phyloP scores from a whole-genome alignment of 2,329 filamentous ascomycete species.

The Monosporascus cannonballus region DNA sequence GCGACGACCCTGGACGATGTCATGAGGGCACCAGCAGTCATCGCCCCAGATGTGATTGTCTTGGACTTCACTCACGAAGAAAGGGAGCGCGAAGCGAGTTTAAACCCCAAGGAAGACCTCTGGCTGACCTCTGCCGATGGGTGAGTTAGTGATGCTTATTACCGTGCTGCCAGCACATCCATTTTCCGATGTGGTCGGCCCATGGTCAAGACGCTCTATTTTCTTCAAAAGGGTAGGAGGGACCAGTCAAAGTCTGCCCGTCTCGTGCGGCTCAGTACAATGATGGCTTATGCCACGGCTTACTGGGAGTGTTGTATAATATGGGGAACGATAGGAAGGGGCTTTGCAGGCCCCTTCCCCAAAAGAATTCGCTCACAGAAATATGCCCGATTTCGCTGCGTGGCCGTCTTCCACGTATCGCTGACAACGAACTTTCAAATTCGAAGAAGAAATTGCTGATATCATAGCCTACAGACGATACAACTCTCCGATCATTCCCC shows the following conservation, averaged over 20 bases:
- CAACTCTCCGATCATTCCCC: conserved; percentile 37
- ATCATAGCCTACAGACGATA: conserved; percentile 31
- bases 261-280: too few species aligned
- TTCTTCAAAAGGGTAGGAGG: neutral
- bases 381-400: too few species aligned
- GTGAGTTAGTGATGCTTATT: conserved; percentile 23
- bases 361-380: too few species aligned
- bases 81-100: conserved; percentile 22
- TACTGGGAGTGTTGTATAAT: too few species aligned
- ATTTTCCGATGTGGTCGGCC: neutral
- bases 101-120: conserved; percentile 38
- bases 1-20: conserved; percentile 29
- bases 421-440: neutral
- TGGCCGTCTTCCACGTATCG: too few species aligned
- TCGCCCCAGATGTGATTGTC: conserved; percentile 32
- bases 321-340: too few species aligned
- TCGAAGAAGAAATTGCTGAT: conserved; percentile 7
- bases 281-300: too few species aligned
- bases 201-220: neutral
- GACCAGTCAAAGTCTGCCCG: neutral
- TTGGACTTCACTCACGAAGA: conserved; percentile 29
- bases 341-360: too few species aligned
- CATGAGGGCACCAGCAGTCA: conserved; percentile 34
- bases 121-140: conserved; percentile 45
- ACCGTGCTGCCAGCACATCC: neutral